Percentiles rank a stretch among this genome's conserved stretches.
Evolutionary conservation across 768 basidiomycete genomes (phyloP).

Genomic region (Kwoniella heveanensis): DNA sequence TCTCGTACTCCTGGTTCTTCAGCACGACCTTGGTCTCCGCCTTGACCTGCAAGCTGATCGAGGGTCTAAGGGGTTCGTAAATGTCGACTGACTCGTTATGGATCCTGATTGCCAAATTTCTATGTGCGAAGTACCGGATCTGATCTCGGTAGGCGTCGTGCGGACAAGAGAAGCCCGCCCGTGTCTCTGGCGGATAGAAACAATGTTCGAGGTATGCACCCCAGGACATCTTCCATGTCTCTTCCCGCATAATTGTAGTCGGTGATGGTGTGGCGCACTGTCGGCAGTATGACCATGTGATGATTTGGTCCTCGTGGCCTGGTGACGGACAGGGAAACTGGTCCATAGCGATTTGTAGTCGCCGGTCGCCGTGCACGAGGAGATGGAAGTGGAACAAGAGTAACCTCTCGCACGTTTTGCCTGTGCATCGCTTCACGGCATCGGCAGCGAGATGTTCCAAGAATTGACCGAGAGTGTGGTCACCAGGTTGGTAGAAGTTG

Average conservation of each 20-base stretch:
- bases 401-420: slow-evolving; percentile 81
- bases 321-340: slow-evolving; percentile 60
- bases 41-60: slow-evolving; percentile 78
- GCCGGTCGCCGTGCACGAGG: slow-evolving; percentile 85
- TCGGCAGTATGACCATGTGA: slow-evolving; percentile 75
- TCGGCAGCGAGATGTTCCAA: slow-evolving; percentile 69
- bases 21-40: slow-evolving; percentile 85
- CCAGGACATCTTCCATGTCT: slow-evolving; percentile 91
- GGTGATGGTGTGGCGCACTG: slow-evolving; percentile 80
- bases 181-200: slow-evolving; percentile 86
- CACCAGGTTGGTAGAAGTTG: slow-evolving; percentile 89
- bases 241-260: slow-evolving; percentile 86
- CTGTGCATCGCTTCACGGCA: slow-evolving; percentile 68
- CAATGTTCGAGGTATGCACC: slow-evolving; percentile 94
- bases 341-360: slow-evolving; percentile 81
- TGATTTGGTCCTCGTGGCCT: slow-evolving; percentile 66
- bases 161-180: slow-evolving; percentile 80
- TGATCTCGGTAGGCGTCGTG: slow-evolving; percentile 95
- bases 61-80: slow-evolving; percentile 86
- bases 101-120: slow-evolving; percentile 63
- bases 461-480: slow-evolving; percentile 88
- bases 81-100: slow-evolving; percentile 79
- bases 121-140: slow-evolving; percentile 83
- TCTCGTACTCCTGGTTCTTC: slow-evolving; percentile 87
- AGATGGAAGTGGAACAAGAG: slow-evolving; percentile 81